These are phyloP conservation scores for Xylaria sp. DNA, from an alignment of 2,329 filamentous ascomycete species.

Conservation along the genomic window DNA sequence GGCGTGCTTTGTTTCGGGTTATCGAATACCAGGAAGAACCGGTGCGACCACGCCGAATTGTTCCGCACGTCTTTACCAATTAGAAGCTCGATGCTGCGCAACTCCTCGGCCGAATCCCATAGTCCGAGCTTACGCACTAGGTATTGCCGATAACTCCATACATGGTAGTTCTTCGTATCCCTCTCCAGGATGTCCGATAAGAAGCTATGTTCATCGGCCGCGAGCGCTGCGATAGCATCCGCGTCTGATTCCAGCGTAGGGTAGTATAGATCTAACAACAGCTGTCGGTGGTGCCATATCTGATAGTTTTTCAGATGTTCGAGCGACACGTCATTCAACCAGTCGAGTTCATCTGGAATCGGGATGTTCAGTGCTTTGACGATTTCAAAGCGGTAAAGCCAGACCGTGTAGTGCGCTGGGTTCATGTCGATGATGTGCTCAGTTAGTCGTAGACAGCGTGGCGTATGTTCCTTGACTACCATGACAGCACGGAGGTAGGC, in stretches of 20 bases:
- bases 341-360: constrained; percentile 78
- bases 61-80: constrained; percentile 87
- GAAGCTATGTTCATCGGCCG: constrained; percentile 77
- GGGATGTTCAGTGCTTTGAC: constrained; percentile 74
- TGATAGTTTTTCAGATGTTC: constrained; percentile 97
- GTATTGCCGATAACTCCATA: constrained; percentile 93
- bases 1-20: constrained; percentile 63
- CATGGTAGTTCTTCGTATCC: constrained; percentile 98
- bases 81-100: constrained; percentile 76
- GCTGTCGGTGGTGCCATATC: constrained; percentile 85
- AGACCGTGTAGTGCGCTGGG: constrained; percentile 97
- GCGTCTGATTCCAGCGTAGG: constrained; percentile 59
- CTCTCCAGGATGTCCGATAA: constrained; percentile 81
- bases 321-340: constrained; percentile 87
- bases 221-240: constrained; percentile 61
- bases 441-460: constrained; percentile 82
- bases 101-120: constrained; percentile 66
- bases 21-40: constrained; percentile 90
- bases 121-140: constrained; percentile 72
- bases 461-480: constrained; percentile 84
- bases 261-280: constrained; percentile 70
- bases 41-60: constrained; percentile 97
- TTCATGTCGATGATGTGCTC: constrained; percentile 93
- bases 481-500: constrained; percentile 94
- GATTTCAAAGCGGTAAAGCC: constrained; percentile 91